Evolutionary conservation across 495 filamentous ascomycete species (phyloP), one percentile per base, ranked within the genome.

Genomic region (Achaetomiella virescens): DNA sequence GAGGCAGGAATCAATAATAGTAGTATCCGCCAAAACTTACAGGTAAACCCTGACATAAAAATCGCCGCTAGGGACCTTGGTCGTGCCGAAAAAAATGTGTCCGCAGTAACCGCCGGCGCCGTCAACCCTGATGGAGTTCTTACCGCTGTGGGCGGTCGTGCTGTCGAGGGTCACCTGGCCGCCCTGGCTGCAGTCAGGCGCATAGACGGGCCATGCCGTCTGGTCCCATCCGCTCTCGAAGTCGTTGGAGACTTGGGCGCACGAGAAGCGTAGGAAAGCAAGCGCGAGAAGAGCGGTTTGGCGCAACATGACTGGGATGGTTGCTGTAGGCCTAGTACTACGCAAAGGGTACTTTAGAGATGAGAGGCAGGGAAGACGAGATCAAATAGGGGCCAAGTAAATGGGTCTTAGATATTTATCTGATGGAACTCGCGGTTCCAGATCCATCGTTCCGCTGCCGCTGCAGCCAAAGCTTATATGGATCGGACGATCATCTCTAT

Each of bases 31-130:
- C 35, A 49, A 38, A 45, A 75, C 79, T 72, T 67, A 81, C 80
- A 83, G 33, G 37, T 56, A 81, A 48, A 68, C 64, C 66, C 79
- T 66, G 35, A 83, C 78, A 57, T 81, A 81, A 42, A 83, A 63
- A 61, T 81, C 77, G 24, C 78, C 80, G 38, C 58, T 72, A n/a
- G 80, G 78, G 10, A 83, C 66, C 27, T 75, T 71, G 9, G 71
- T 78, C 11, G 78, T 83, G 57, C 80, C 80, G 55, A 83, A 74
- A 70, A 81, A 83, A 38, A 81, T 78, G 55, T 83, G 80, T 52
- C 80, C 80, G 61, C 80, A 83, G 66, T 74, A 83, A 18, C 80
- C 80, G 33, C 77, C 77, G 1, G 72, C 73, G 36, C 78, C 77
- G 44, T 72, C 70, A 6, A 83, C 80, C 54, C 69, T 68, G 3